Base-by-base conservation (phyloP, 2,329 filamentous ascomycete genomes). In the Pseudodiploospora longispora region DNA sequence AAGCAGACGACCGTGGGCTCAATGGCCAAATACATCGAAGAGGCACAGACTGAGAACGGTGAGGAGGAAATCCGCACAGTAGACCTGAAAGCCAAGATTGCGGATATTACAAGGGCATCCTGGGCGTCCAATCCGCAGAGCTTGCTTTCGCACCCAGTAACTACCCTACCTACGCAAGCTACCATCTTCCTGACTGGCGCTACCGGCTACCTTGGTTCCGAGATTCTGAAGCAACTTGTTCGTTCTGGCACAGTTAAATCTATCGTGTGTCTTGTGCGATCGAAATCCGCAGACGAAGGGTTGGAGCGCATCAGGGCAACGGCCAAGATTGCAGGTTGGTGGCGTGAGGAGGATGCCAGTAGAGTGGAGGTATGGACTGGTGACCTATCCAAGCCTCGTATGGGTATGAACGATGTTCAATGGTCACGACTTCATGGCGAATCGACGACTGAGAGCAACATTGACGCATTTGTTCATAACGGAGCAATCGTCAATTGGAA, bases 401-500 rank as follows among this genome's bases (percentile, higher is more conserved):
- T 46, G 19, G 44, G 40, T 4, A 31, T 46, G 4, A 30, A 38
- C 29, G 28, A 27, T 7, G 30, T 32, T 31, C 40, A 46, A 30
- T 46, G 40, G 40, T 30, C 31, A 10, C 36, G 40, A 2, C 35
- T 46, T 19, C 19, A 30, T 10, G 44, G 44, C 29, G 32, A 4
- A n/a, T 46, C 40, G 10, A 39, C 10, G 9, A 31, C 27, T 10
- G 33, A 40, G 6, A 30, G 27, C n/a, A 39, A 38, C 12, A 27
- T 46, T 30, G 85, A 94, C 57, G 74, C 81, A 2, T 70, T 88
- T 6, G 76, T 88, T 32, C 84, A 95, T 69, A 95, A 95, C 58
- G 90, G 87, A 36, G 87, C 87, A 10, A 70, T 74, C 33, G 81
- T 86, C 6, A 83, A 94, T 59, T 95, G 87, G 88, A 80, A 94